phyloP scores from a whole-genome alignment of 345 rosid species.

The Camelina hispida region DNA sequence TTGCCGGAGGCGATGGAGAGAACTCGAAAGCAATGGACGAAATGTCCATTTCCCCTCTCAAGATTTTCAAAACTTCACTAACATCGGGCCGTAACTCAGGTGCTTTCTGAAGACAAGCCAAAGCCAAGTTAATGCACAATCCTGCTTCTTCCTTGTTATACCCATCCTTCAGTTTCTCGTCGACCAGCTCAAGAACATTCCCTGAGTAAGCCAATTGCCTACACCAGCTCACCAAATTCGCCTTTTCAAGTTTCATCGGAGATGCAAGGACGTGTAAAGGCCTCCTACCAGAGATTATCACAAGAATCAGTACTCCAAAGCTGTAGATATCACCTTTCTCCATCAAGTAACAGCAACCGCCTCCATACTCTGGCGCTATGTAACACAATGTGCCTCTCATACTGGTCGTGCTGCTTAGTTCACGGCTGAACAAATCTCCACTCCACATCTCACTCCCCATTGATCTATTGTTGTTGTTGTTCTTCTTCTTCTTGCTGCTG shows the following conservation, averaged over 20 bases:
- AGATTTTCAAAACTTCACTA: constrained; percentile 71
- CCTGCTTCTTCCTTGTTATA: constrained; percentile 79
- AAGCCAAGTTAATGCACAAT: constrained; percentile 86
- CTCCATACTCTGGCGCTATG: constrained; percentile 92
- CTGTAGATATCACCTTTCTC: constrained; percentile 98
- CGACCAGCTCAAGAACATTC: constrained; percentile 82
- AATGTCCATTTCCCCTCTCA: constrained; percentile 92
- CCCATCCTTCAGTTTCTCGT: constrained; percentile 76
- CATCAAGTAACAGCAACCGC: constrained; percentile 82
- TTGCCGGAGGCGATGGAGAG: constrained; percentile 90
- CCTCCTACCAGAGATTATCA: constrained; percentile 91
- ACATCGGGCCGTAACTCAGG: constrained; percentile 91
- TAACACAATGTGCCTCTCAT: constrained; percentile 98
- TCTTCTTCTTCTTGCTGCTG: constrained; percentile 50
- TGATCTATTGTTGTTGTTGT: constrained; percentile 45
- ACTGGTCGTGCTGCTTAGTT: constrained; percentile 98
- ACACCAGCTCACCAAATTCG: constrained; percentile 94
- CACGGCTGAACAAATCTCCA: constrained; percentile 91
- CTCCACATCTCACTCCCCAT: constrained; percentile 94
- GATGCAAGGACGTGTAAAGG: constrained; percentile 92
- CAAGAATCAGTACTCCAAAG: constrained; percentile 90
- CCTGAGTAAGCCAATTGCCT: constrained; percentile 90
- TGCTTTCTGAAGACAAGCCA: constrained; percentile 81
- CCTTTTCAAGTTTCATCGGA: constrained; percentile 96
- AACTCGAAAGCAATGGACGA: constrained; percentile 72